Evolutionary conservation across 2,329 filamentous ascomycete genomes (phyloP).

Genomic region (Aspergillus novoparasiticus): DNA sequence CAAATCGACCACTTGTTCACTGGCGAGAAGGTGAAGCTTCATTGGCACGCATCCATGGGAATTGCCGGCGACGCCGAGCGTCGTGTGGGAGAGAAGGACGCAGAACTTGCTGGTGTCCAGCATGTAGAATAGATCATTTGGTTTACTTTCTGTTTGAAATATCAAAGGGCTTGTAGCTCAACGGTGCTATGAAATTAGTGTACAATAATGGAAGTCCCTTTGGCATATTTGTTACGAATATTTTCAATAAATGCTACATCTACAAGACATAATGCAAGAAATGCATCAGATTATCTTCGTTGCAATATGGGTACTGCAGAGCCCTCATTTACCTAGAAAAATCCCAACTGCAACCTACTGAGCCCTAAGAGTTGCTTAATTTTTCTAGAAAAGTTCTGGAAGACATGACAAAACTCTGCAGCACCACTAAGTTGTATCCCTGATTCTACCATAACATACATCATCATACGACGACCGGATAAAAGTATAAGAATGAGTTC

Average conservation of each 20-base stretch:
- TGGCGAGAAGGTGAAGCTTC: constrained; percentile 30
- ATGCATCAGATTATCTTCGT: background rate
- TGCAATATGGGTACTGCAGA: background rate
- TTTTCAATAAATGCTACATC: background rate
- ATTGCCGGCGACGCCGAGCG: constrained; percentile 24
- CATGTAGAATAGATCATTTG: constrained; percentile 27
- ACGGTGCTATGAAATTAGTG: background rate
- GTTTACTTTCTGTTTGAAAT: background rate
- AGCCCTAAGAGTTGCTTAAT: background rate
- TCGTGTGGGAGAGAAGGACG: constrained; percentile 21
- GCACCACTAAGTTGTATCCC: background rate
- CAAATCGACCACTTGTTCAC: constrained; percentile 43
- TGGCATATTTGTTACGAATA: background rate
- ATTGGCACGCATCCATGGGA: constrained; percentile 34
- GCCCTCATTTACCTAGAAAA: background rate
- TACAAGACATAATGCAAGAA: background rate
- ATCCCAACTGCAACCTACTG: background rate
- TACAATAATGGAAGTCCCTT: background rate
- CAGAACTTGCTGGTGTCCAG: constrained; percentile 16
- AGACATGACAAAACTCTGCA: background rate
- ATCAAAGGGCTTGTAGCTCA: background rate
- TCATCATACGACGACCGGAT: background rate
- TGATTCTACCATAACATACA: background rate
- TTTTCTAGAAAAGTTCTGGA: background rate
- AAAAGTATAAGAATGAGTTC: background rate